phyloP scores from a whole-genome alignment of 2,329 filamentous ascomycete genomes.

The Trichoderma simmonsii region DNA sequence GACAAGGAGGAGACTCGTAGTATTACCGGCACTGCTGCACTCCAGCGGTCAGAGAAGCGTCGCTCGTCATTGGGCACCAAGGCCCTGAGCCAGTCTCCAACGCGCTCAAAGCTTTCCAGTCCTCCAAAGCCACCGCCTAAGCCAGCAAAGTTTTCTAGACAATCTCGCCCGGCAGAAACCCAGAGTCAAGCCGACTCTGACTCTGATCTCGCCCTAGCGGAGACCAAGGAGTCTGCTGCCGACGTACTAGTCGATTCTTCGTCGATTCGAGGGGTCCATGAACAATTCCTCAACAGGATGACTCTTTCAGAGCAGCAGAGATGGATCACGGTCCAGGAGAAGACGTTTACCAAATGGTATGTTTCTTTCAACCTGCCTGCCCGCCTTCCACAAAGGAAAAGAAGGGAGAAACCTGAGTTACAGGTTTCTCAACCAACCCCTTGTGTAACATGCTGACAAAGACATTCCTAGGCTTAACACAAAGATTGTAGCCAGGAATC shows the following conservation, averaged over 20 bases:
- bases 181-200: not conserved
- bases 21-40: not conserved
- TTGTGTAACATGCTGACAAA: not conserved
- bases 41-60: conserved; percentile 18
- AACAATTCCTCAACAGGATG: conserved; percentile 56
- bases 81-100: conserved; percentile 4
- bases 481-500: conserved; percentile 74
- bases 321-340: conserved; percentile 85
- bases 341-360: conserved; percentile 96
- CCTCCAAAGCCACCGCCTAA: conserved; percentile 13
- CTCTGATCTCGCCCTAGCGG: conserved; percentile 32
- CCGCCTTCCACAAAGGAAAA: not conserved
- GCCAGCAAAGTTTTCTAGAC: conserved; percentile 16
- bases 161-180: conserved; percentile 3
- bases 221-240: conserved; percentile 30
- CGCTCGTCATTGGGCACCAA: conserved; percentile 23
- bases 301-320: conserved; percentile 62
- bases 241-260: conserved; percentile 29
- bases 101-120: conserved; percentile 15
- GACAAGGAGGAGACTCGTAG: conserved; percentile 12
- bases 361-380: conserved; percentile 2
- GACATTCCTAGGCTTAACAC: conserved; percentile 74
- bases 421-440: conserved; percentile 13
- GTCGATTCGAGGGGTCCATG: conserved; percentile 47
- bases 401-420: not conserved